These are phyloP conservation scores for Cornus suecica DNA, from an alignment of 148 eudicot genomes.

Conservation along the genomic window DNA sequence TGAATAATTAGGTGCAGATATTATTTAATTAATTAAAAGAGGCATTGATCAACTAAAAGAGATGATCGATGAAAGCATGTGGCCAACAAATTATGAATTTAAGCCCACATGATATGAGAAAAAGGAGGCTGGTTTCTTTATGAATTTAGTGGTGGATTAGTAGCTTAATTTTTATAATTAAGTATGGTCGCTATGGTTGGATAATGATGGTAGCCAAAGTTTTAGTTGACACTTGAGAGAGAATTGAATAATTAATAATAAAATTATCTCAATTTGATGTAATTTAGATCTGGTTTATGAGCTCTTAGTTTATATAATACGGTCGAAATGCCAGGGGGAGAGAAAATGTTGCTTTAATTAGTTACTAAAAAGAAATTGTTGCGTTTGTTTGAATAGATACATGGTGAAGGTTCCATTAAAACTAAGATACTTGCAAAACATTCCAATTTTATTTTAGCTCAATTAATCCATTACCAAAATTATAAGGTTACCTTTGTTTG, in stretches of 20 bases:
- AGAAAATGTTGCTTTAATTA: neutral
- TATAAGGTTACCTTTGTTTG: no score
- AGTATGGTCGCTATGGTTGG: no score
- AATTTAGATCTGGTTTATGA: neutral
- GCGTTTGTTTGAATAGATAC: neutral
- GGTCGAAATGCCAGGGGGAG: neutral
- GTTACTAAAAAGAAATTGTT: neutral
- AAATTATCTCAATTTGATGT: no score
- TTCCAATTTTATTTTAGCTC: no score
- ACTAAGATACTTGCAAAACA: no score
- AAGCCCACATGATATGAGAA: no score
- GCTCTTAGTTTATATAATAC: neutral
- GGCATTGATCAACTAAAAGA: neutral
- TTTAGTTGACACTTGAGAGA: neutral
- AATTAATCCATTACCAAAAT: no score
- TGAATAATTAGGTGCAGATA: neutral
- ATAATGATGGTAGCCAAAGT: no score
- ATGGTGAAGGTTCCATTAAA: neutral
- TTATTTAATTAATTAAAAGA: neutral
- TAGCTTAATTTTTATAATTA: neutral
- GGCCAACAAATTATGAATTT: neutral
- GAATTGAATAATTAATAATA: no score
- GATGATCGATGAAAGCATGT: neutral
- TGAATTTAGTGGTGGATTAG: neutral
- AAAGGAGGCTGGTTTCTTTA: no score